A percentile compares a stretch with the other conserved stretches of the same genome.
These are phyloP conservation scores for Blastocystis sp. DNA, from an alignment of 352 stramenopile species.

Conservation along the genomic window DNA sequence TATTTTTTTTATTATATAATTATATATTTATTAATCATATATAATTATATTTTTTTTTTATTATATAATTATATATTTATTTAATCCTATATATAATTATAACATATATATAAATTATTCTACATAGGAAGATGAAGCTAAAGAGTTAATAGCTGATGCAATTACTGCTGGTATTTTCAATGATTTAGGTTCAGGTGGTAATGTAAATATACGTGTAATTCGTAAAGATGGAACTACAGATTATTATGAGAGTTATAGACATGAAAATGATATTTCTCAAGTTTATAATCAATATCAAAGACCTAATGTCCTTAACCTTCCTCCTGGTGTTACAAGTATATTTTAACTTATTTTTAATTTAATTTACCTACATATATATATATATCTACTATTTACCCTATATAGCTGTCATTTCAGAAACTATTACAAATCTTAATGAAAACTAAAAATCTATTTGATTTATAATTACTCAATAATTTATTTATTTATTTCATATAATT, in stretches of 20 bases:
- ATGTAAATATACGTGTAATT: conserved; percentile 32
- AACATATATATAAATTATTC: neutral
- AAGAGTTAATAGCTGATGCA: conserved; percentile 24
- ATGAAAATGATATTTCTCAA: conserved; percentile 31
- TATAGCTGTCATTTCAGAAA: no score
- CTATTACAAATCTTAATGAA: no score
- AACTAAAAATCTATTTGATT: no score
- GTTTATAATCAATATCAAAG: conserved; percentile 16
- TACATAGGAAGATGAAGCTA: conserved; percentile 18
- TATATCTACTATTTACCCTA: no score
- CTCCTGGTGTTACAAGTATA: conserved; percentile 1
- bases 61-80: conserved; percentile 19
- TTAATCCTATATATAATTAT: conserved; percentile 26
- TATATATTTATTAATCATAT: no score
- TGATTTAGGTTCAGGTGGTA: conserved; percentile 27
- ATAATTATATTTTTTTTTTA: conserved; percentile 21
- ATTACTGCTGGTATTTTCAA: conserved; percentile 37
- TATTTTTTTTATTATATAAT: no score
- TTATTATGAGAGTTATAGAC: conserved; percentile 25
- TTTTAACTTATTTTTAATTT: no score
- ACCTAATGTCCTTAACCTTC: conserved; percentile 8
- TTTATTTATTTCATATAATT: no score
- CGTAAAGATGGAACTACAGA: conserved; percentile 33
- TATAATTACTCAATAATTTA: no score
- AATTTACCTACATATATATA: no score